Evolutionary conservation across 108 stramenopile genomes (phyloP).

Genomic region (Nitzschia sp.): DNA sequence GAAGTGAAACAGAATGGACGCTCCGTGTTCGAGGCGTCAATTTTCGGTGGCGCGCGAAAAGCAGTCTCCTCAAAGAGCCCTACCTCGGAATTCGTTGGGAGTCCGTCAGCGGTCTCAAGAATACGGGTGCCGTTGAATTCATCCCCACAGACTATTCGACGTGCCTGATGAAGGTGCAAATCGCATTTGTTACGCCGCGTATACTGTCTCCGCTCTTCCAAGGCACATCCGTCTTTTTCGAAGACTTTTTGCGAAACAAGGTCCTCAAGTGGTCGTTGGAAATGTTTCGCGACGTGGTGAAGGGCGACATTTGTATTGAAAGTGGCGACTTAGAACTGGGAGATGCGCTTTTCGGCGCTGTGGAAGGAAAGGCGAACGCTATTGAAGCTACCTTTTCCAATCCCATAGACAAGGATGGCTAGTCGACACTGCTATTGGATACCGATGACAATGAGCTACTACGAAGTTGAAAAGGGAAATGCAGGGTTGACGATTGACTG

Average conservation of each 20-base stretch:
- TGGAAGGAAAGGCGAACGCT: constrained; percentile 81
- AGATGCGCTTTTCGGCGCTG: constrained; percentile 84
- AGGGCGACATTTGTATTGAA: constrained; percentile 85
- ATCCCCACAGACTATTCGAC: constrained; percentile 29
- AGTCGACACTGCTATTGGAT: too few relatives aligned
- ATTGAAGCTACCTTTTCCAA: constrained; percentile 63
- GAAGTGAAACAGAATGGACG: constrained; percentile 81
- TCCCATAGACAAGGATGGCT: neutral
- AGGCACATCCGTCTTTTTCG: constrained; percentile 63
- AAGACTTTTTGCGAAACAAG: constrained; percentile 85
- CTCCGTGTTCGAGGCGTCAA: constrained; percentile 73
- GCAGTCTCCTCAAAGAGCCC: constrained; percentile 54
- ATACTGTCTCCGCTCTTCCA: constrained; percentile 69
- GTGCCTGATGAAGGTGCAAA: constrained; percentile 75
- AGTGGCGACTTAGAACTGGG: constrained; percentile 85
- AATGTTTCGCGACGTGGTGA: constrained; percentile 89
- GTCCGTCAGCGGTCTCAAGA: constrained; percentile 72
- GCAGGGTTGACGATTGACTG: too few relatives aligned
- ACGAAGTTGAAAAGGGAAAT: too few relatives aligned
- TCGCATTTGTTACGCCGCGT: constrained; percentile 75
- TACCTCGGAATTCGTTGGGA: constrained; percentile 77
- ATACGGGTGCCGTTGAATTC: constrained; percentile 49
- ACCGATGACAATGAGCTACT: too few relatives aligned
- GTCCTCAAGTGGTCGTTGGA: constrained; percentile 86
- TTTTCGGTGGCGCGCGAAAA: constrained; percentile 78